Evolutionary conservation across 495 filamentous ascomycete genomes (phyloP).

Genomic region (Aspergillus wentii): DNA sequence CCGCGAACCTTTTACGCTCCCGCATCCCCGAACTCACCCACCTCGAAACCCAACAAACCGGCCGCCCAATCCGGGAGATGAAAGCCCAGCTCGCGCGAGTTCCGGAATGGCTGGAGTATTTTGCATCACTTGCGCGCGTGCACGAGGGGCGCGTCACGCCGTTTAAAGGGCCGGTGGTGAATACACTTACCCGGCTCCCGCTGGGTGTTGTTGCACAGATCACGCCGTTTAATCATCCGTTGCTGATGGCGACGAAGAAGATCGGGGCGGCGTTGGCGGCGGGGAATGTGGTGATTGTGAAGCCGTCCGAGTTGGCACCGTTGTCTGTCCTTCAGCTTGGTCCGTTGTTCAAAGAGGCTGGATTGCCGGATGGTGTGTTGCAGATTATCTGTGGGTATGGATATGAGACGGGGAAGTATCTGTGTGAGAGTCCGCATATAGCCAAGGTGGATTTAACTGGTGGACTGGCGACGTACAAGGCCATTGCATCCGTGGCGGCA

Average conservation of each 20-base stretch:
- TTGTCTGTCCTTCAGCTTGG: slow-evolving; percentile 51
- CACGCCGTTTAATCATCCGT: slow-evolving; percentile 62
- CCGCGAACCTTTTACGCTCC: slow-evolving; percentile 44
- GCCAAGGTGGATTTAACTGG: slow-evolving; percentile 62
- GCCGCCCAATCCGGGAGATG: slow-evolving; percentile 61
- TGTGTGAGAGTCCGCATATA: slow-evolving; percentile 48
- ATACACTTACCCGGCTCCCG: slow-evolving; percentile 54
- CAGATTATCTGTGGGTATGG: slow-evolving; percentile 55
- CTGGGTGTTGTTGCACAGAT: slow-evolving; percentile 61
- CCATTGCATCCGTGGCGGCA: slow-evolving; percentile 43
- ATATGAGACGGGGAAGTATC: slow-evolving; percentile 44
- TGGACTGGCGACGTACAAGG: slow-evolving; percentile 40
- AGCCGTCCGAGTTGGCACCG: slow-evolving; percentile 58
- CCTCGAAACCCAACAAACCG: slow-evolving; percentile 58
- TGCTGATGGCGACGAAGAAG: slow-evolving; percentile 62
- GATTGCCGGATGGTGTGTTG: slow-evolving; percentile 52
- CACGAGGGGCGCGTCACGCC: slow-evolving; percentile 59
- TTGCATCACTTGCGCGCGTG: slow-evolving; percentile 51
- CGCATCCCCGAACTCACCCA: slow-evolving; percentile 46
- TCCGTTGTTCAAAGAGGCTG: slow-evolving; percentile 46
- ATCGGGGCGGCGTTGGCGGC: slow-evolving; percentile 56
- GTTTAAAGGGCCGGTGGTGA: slow-evolving; percentile 55
- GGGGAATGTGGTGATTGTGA: slow-evolving; percentile 58
- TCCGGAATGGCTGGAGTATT: slow-evolving; percentile 62
- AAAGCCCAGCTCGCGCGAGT: slow-evolving; percentile 57